phyloP scores from a whole-genome alignment of 1,284 basidiomycete genomes.

The Nidula niveotomentosa region DNA sequence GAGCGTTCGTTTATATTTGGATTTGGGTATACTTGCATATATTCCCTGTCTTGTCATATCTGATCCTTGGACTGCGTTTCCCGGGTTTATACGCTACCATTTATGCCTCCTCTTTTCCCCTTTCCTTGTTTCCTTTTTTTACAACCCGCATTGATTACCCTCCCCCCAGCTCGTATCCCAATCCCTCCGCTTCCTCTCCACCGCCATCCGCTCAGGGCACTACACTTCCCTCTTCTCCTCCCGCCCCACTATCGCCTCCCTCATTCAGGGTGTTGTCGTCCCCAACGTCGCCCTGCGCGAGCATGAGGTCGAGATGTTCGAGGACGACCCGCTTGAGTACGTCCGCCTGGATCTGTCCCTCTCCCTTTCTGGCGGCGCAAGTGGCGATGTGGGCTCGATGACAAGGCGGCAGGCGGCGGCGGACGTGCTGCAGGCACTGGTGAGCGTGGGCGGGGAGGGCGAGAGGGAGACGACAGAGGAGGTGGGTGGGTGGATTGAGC shows the following conservation, averaged over 20 bases:
- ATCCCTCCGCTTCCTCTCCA: constrained; percentile 90
- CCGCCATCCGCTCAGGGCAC: constrained; percentile 85
- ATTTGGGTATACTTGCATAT: too few species aligned
- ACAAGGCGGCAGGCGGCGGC: constrained; percentile 92
- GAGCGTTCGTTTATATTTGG: too few species aligned
- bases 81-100: not conserved
- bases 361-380: constrained; percentile 54
- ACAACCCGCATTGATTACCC: too few species aligned
- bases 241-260: constrained; percentile 76
- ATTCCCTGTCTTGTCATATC: too few species aligned
- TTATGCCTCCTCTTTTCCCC: too few species aligned
- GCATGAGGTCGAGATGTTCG: constrained; percentile 94
- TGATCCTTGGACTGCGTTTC: not conserved
- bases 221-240: constrained; percentile 75
- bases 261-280: constrained; percentile 90
- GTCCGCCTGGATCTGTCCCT: constrained; percentile 87
- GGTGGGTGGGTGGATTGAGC: constrained; percentile 80
- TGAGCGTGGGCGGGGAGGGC: constrained; percentile 75
- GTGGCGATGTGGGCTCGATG: too few species aligned
- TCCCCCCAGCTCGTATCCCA: constrained; percentile 90
- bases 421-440: constrained; percentile 88
- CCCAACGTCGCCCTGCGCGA: constrained; percentile 90
- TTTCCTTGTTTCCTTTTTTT: too few species aligned
- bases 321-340: constrained; percentile 96
- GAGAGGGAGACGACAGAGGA: constrained; percentile 86